phyloP scores from a whole-genome alignment of 2,329 filamentous ascomycete species.

The Epichloe sp. region DNA sequence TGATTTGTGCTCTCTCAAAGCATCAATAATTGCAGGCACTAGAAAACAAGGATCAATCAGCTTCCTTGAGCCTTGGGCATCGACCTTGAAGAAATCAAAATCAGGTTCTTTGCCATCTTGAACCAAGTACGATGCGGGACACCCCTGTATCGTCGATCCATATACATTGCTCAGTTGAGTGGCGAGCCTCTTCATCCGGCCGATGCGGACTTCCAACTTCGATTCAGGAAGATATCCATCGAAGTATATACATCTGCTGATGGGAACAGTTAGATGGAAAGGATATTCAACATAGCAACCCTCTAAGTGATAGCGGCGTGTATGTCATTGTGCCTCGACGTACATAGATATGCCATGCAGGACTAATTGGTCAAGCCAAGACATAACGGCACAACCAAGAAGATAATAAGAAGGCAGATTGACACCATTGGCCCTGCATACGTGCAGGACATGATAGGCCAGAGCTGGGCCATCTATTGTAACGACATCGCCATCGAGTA shows the following conservation, averaged over 20 bases:
- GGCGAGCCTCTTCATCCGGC: slow-evolving; percentile 46
- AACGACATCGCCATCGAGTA: slow-evolving; percentile 28
- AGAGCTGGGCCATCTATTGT: slow-evolving; percentile 69
- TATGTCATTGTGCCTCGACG: slow-evolving; percentile 6
- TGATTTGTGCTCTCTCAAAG: slow-evolving; percentile 33
- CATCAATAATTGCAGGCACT: slow-evolving; percentile 64
- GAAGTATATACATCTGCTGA: slow-evolving; percentile 57
- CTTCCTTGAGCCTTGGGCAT: slow-evolving; percentile 17
- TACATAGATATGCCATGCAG: slow-evolving; percentile 49
- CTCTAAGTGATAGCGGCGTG: background rate
- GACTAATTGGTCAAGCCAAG: slow-evolving; percentile 50
- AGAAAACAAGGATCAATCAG: slow-evolving; percentile 52
- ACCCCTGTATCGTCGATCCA: slow-evolving; percentile 17
- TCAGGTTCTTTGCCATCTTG: slow-evolving; percentile 4
- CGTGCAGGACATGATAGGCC: slow-evolving; percentile 57
- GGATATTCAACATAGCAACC: background rate
- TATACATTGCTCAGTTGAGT: slow-evolving; percentile 37
- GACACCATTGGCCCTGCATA: slow-evolving; percentile 36
- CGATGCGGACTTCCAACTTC: slow-evolving; percentile 50
- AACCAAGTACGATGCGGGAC: slow-evolving; percentile 11
- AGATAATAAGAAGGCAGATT: slow-evolving; percentile 49
- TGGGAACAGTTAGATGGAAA: background rate
- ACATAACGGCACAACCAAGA: slow-evolving; percentile 43
- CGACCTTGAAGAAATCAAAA: slow-evolving; percentile 14
- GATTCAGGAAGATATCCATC: slow-evolving; percentile 63